Percentiles rank a stretch among this genome's conserved stretches.
phyloP scores from a whole-genome alignment of 2,329 filamentous ascomycete species.

The Penicillium sp. region DNA sequence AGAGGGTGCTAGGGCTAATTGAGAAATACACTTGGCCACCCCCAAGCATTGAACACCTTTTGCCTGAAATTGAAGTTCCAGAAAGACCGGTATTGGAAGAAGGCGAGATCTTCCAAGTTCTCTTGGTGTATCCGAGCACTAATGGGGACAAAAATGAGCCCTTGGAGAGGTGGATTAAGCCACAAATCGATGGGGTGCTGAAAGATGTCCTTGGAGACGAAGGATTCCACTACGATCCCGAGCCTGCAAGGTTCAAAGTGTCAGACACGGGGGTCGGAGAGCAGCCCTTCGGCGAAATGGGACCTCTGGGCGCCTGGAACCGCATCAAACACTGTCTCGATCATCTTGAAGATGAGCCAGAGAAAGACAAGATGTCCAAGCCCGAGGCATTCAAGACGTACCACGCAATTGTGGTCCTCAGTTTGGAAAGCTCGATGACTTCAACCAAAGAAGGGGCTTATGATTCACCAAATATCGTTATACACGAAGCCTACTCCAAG shows the following conservation, averaged over 20 bases:
- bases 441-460: neutral
- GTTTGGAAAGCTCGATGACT: neutral
- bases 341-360: neutral
- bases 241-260: neutral
- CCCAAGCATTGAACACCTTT: neutral
- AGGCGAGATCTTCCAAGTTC: neutral
- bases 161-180: neutral
- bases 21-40: neutral
- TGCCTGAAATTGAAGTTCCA: neutral
- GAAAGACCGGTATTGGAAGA: neutral
- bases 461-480: neutral
- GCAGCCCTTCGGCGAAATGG: neutral
- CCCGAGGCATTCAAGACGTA: neutral
- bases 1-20: neutral
- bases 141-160: neutral
- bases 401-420: neutral
- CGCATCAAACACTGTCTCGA: neutral
- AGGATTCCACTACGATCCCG: neutral
- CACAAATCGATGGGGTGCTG: neutral
- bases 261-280: neutral
- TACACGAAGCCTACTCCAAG: neutral
- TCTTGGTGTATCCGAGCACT: neutral
- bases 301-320: neutral
- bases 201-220: neutral
- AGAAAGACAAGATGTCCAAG: neutral